Base-by-base conservation (phyloP, 495 filamentous ascomycete genomes). In the Beverwykella pulmonaria region DNA sequence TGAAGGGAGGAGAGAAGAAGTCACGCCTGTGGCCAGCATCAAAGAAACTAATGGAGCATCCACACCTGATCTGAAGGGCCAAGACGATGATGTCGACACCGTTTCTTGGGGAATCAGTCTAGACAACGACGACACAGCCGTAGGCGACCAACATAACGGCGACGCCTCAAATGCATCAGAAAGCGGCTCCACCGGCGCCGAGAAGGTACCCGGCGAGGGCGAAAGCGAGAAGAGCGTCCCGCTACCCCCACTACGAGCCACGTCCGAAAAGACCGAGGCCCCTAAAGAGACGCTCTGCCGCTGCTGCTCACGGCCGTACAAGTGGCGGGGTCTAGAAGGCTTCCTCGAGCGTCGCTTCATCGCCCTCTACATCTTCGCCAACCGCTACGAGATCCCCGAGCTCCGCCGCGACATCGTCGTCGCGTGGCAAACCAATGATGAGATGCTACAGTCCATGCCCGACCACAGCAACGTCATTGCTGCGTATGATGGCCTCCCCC, bases 401-500 rank as follows among this genome's bases (percentile, higher is more conserved):
- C 60, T 69, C 0, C 60, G 67, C 4, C 54, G 61, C 17, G 60
- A 49, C 22, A 22, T 69, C 26, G 64, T 63, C 1, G n/a, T 54
- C 8, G 54, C 36, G 6, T 64, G 61, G 60, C 60, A 59, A 27
- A 64, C 36, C 23, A 69, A 60, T 52, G 60, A 64, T 22, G 55
- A 64, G 47, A 64, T 63, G 19, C 61, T 64, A 27, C 67, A 59
- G 36, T 69, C 60, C 34, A 63, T 64, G 60, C 61, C 63, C 19
- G 63, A 66, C 48, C 63, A 66, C 48, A 66, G 63, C 63, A 66
- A 66, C 34, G 67, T 69, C 54, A 64, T 64, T 36, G 55, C 54
- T 7, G 60, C 67, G 9, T 69, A 64, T 48, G 57, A 64, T 15
- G 52, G 41, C 39, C 53, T 69, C 15, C 67, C 67, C 5, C 32